Evolutionary conservation across 768 basidiomycete species (phyloP).

Genomic region (Lentinula sp.): DNA sequence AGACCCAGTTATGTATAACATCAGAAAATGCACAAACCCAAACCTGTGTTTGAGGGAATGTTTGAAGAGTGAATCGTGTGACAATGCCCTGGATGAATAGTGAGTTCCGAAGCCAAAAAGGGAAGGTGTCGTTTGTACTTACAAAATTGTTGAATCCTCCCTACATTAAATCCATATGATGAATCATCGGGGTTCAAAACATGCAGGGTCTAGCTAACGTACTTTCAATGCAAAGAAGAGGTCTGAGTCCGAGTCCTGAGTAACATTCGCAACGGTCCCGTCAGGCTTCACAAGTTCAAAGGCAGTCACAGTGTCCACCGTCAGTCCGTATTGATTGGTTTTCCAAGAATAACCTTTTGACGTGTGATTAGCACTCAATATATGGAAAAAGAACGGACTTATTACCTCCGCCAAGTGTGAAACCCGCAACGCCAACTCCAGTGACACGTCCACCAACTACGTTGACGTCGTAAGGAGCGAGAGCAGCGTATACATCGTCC

Average conservation of each 20-base stretch:
- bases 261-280: slow-evolving; percentile 28
- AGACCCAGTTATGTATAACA: background rate
- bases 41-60: slow-evolving; percentile 48
- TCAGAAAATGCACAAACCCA: slow-evolving; percentile 44
- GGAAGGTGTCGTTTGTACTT: slow-evolving; percentile 6
- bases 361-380: background rate
- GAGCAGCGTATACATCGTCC: slow-evolving; percentile 52
- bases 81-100: slow-evolving; percentile 42
- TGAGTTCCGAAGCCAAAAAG: slow-evolving; percentile 1
- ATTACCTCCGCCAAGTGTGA: slow-evolving; percentile 36
- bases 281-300: slow-evolving; percentile 37
- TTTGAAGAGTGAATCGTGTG: slow-evolving; percentile 48
- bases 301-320: slow-evolving; percentile 26
- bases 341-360: slow-evolving; percentile 37
- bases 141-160: slow-evolving; percentile 63
- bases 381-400: background rate
- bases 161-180: slow-evolving; percentile 18
- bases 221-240: slow-evolving; percentile 43
- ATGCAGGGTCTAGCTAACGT: background rate
- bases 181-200: background rate
- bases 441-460: slow-evolving; percentile 39
- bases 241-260: slow-evolving; percentile 24
- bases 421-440: slow-evolving; percentile 37
- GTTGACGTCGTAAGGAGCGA: slow-evolving; percentile 29
- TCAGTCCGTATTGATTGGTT: slow-evolving; percentile 38